Evolutionary conservation across 306 rosid genomes (phyloP), one percentile per base, ranked within the genome.

Genomic region (Medicago ruthenica): DNA sequence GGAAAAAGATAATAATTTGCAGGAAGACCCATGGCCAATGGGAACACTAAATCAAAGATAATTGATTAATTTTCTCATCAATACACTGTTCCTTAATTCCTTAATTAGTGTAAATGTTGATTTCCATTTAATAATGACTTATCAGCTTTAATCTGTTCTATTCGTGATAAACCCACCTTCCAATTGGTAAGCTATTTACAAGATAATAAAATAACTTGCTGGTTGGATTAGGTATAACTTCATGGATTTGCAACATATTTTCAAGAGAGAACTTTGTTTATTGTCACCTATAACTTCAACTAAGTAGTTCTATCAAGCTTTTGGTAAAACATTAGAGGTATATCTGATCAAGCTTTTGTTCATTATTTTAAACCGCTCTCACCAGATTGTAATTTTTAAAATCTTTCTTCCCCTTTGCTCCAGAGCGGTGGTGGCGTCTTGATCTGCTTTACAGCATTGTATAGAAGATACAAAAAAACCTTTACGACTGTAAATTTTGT

Each of bases 1-100:
- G 22, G 8, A 66, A 47, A 79, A 82, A 77, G 82, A 84, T 76
- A 83, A 86, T 50, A 64, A 77, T 72, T 71, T 77, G 59, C 80
- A 48, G 79, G 73, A 74, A 2, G 40, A 76, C 31, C 9, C 59
- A 44, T 36, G 31, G 41, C 42, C n/a, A 34, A 31, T 74, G 72
- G 75, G 75, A 83, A 65, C 79, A 45, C 15, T 64, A 65, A 41
- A 77, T 36, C 71, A n/a, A 58, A 67, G 77, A 73, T 71, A 70
- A 81, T 83, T 70, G 78, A 74, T 79, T 50, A 41, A 81, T 78
- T 48, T 47, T n/a, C 22, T 55, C 22, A 37, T 42, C n/a, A 51
- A 44, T 41, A 59, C 67, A 21, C 27, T 60, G 27, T 76, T 66
- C 68, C 53, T 65, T 57, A 59, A 44, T 76, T 66, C 68, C 53